phyloP scores from a whole-genome alignment of 2,329 filamentous ascomycete genomes.

The Fusarium proliferatum region DNA sequence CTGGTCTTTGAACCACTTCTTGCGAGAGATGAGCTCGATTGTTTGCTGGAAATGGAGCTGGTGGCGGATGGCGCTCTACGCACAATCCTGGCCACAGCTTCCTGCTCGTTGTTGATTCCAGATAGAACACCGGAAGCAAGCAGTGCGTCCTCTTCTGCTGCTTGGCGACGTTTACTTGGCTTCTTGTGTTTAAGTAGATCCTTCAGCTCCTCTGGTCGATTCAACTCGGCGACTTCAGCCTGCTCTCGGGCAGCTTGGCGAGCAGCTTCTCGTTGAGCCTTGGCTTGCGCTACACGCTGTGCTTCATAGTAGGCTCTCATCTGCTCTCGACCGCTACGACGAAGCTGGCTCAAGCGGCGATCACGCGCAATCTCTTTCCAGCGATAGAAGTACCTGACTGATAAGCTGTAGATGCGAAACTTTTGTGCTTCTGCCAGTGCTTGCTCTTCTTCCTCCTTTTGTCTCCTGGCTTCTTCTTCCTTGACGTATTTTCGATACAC shows the following conservation, averaged over 20 bases:
- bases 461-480: slow-evolving; percentile 55
- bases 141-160: slow-evolving; percentile 53
- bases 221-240: slow-evolving; percentile 43
- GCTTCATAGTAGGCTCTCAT: slow-evolving; percentile 59
- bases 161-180: slow-evolving; percentile 45
- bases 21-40: slow-evolving; percentile 34
- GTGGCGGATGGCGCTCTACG: slow-evolving; percentile 41
- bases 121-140: slow-evolving; percentile 56
- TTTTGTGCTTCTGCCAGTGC: slow-evolving; percentile 59
- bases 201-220: slow-evolving; percentile 51
- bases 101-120: slow-evolving; percentile 54
- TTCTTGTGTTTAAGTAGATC: slow-evolving; percentile 49
- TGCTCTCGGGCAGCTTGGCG: slow-evolving; percentile 41
- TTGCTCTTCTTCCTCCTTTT: slow-evolving; percentile 60
- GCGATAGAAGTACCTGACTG: slow-evolving; percentile 66
- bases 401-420: slow-evolving; percentile 62
- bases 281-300: slow-evolving; percentile 49
- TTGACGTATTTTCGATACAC: slow-evolving; percentile 55
- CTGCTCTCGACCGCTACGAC: slow-evolving; percentile 63
- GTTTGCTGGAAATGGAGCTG: slow-evolving; percentile 35
- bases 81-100: slow-evolving; percentile 51
- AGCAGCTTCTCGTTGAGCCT: slow-evolving; percentile 51
- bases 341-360: slow-evolving; percentile 61
- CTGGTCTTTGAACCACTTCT: slow-evolving; percentile 52
- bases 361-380: slow-evolving; percentile 64